Evolutionary conservation across 2,329 filamentous ascomycete species (phyloP).

Genomic region (Coniochaeta sp.): DNA sequence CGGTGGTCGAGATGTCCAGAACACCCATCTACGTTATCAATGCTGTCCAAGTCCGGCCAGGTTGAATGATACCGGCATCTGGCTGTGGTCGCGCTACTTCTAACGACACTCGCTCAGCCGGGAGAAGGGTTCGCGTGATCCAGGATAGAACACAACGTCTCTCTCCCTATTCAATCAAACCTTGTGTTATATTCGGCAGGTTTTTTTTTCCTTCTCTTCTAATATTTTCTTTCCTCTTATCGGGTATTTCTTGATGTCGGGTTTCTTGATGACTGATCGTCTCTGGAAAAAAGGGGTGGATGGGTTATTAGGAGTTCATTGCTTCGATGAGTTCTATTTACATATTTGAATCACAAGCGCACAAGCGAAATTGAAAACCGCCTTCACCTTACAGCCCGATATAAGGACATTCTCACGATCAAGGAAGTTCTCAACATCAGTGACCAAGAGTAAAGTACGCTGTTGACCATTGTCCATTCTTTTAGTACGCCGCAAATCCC

Average conservation of each 20-base stretch:
- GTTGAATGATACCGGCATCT: not conserved
- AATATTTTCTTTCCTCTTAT: not conserved
- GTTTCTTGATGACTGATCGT: not conserved
- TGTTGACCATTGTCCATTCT: not conserved
- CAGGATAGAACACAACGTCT: not conserved
- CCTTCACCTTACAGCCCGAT: no score
- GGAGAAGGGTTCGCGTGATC: not conserved
- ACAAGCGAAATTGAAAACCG: not conserved
- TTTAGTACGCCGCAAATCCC: not conserved
- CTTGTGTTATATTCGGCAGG: slow-evolving; percentile 2
- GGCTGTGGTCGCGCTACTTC: not conserved
- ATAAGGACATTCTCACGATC: no score
- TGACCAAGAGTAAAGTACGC: no score
- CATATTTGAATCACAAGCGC: not conserved
- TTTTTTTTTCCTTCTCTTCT: not conserved
- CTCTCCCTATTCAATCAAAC: not conserved
- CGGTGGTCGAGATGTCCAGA: not conserved
- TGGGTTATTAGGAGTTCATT: not conserved
- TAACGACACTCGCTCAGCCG: not conserved
- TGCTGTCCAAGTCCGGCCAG: not conserved
- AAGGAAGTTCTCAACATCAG: no score
- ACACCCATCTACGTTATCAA: not conserved
- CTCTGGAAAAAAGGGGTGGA: slow-evolving; percentile 1
- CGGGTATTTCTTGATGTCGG: not conserved
- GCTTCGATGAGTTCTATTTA: not conserved